Conservation (phyloP, 495 filamentous ascomycete genomes). For the Apodospora peruviana region DNA sequence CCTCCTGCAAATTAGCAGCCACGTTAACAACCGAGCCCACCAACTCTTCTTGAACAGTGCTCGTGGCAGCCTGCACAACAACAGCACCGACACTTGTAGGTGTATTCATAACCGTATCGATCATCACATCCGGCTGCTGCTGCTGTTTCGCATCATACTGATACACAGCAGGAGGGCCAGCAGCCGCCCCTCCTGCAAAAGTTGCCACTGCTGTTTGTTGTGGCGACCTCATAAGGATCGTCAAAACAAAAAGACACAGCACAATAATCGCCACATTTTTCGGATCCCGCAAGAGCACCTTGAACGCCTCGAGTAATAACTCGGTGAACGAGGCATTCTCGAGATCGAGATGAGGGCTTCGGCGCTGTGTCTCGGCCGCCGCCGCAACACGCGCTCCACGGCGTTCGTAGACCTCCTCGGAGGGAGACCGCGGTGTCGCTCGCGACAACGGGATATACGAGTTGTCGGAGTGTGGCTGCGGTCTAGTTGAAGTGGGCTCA, state of each 20-base stretch:
- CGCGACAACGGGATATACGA: conserved; percentile 17
- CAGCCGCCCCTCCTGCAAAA: too few relatives aligned
- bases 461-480: conserved; percentile 16
- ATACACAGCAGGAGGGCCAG: too few relatives aligned
- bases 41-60: too few relatives aligned
- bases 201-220: too few relatives aligned
- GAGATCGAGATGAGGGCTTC: not conserved
- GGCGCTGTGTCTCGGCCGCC: not conserved
- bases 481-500: not conserved
- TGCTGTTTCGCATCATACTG: conserved; percentile 1
- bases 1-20: too few relatives aligned
- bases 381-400: conserved; percentile 1
- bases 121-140: not conserved
- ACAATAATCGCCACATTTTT: conserved; percentile 65
- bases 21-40: too few relatives aligned
- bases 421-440: conserved; percentile 17
- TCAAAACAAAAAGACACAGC: conserved; percentile 53
- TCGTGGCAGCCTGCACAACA: too few relatives aligned
- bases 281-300: conserved; percentile 60
- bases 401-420: conserved; percentile 13
- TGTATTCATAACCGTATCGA: too few relatives aligned
- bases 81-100: too few relatives aligned
- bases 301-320: conserved; percentile 63
- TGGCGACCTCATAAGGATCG: conserved; percentile 38
- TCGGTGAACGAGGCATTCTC: conserved; percentile 46